These are phyloP conservation scores for Trichoderma harzianum DNA, from an alignment of 2,329 filamentous ascomycete genomes.

Conservation along the genomic window DNA sequence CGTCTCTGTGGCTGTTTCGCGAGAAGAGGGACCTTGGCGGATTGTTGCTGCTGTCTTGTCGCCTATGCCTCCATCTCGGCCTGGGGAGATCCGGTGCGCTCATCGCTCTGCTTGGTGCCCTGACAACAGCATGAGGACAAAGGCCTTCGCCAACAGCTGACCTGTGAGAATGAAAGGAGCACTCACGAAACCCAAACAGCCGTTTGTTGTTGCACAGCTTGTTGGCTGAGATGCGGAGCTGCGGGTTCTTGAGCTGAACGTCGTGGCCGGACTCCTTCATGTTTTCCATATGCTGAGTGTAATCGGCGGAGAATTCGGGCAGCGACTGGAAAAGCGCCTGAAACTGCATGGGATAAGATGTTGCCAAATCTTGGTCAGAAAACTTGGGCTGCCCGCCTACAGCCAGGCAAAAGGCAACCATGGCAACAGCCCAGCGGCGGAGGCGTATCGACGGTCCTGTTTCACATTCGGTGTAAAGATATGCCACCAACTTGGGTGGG, in stretches of 20 bases:
- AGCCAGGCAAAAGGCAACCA: conserved; percentile 55
- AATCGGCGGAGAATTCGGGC: conserved; percentile 49
- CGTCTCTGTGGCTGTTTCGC: conserved; percentile 7
- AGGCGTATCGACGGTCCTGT: conserved; percentile 48
- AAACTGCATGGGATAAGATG: conserved; percentile 36
- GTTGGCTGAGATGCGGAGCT: conserved; percentile 56
- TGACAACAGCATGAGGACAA: conserved; percentile 45
- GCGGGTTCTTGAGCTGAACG: conserved; percentile 57
- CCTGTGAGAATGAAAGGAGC: conserved; percentile 58
- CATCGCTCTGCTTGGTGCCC: conserved; percentile 15
- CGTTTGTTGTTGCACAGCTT: conserved; percentile 54
- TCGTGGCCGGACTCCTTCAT: conserved; percentile 50
- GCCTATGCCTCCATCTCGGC: conserved; percentile 1
- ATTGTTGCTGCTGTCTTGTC: not conserved
- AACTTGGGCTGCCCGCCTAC: conserved; percentile 30
- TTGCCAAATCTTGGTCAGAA: conserved; percentile 28
- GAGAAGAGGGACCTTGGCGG: conserved; percentile 15
- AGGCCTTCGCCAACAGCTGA: conserved; percentile 50
- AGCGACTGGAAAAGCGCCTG: conserved; percentile 42
- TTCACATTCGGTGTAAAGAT: conserved; percentile 54
- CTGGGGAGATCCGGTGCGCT: conserved; percentile 15
- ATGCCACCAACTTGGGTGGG: conserved; percentile 47
- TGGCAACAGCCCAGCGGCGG: conserved; percentile 58
- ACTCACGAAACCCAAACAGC: conserved; percentile 58
- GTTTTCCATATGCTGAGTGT: conserved; percentile 49